Evolutionary conservation across 495 filamentous ascomycete genomes (phyloP).

Genomic region (Bacidia rubella): DNA sequence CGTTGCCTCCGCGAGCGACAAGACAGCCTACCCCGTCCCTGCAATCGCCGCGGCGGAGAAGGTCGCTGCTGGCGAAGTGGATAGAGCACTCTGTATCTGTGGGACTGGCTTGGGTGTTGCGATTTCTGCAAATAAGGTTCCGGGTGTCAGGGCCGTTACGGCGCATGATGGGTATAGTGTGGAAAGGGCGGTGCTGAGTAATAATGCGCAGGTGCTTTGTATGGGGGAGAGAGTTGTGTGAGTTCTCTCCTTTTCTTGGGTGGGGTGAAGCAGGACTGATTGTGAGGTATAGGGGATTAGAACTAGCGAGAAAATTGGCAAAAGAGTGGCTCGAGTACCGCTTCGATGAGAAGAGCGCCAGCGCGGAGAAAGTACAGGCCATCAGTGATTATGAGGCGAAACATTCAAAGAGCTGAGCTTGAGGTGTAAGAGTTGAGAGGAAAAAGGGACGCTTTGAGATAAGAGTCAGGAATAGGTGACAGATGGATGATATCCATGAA

Average conservation of each 20-base stretch:
- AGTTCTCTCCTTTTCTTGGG: too few relatives aligned
- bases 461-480: too few relatives aligned
- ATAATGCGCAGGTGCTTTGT: slow-evolving; percentile 79
- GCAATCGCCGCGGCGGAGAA: slow-evolving; percentile 58
- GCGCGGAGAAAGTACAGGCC: slow-evolving; percentile 60
- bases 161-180: slow-evolving; percentile 78
- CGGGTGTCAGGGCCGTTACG: slow-evolving; percentile 71
- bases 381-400: slow-evolving; percentile 61
- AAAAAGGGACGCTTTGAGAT: too few relatives aligned
- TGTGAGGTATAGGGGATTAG: too few relatives aligned
- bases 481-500: too few relatives aligned
- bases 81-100: slow-evolving; percentile 76
- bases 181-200: slow-evolving; percentile 67
- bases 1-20: slow-evolving; percentile 51
- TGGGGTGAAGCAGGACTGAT: too few relatives aligned
- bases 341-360: slow-evolving; percentile 61
- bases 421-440: too few relatives aligned
- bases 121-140: slow-evolving; percentile 78
- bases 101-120: slow-evolving; percentile 78
- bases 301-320: slow-evolving; percentile 62
- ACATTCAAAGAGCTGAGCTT: too few relatives aligned
- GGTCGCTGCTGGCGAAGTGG: slow-evolving; percentile 52
- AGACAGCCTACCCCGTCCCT: slow-evolving; percentile 72
- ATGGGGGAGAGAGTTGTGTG: slow-evolving; percentile 76
- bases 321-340: slow-evolving; percentile 72